Evolutionary conservation across 31 red algal species (phyloP), one percentile per base, ranked within the genome.

Genomic region (Porphyra umbilicalis): DNA sequence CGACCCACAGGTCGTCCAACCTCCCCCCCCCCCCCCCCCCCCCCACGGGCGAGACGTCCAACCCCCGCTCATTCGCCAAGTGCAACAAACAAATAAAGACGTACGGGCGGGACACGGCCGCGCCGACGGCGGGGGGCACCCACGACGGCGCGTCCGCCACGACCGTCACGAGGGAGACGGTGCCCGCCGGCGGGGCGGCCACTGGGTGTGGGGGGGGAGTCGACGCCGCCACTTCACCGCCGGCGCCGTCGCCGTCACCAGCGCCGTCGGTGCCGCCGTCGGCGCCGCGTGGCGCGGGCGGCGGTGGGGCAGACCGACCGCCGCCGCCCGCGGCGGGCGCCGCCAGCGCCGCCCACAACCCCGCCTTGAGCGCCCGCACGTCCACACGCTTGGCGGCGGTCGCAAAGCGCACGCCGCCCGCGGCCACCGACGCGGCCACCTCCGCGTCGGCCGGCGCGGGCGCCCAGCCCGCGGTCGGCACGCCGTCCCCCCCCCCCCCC

Each of bases 41-140:
- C 57, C 76, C 84, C 29, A 30, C 77, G 30, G 82, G 84, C 37
- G 81, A 68, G 33, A 98, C 77, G 74, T 84, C 46, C 9, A 98
- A 76, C 30, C 75, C 76, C 57, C 90, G 90, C 82, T 98, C 96
- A 46, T 98, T 98, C 10, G 96, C 96, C 13, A 98, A 82, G 82
- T 98, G 96, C 35, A 98, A 83, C 75, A 98, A 76, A 34, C 92
- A 94, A 46, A 98, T 95, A 83, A 98, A 98, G 29, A 95, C 82
- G 68, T 93, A 98, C 2, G 92, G 85, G 34, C 91, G 42, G 31
- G 96, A 93, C 10, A 98, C 82, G 46, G 94, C 91, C 32, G 81
- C 37, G 30, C 81, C 75, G 6, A 86, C 83, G 0, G 67, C 34
- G 30, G 68, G 42, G 32, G 89, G 87, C 20, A 92, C 80, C 31